Conservation (phyloP, 2,329 filamentous ascomycete genomes). For the Scytalidium sp. region DNA sequence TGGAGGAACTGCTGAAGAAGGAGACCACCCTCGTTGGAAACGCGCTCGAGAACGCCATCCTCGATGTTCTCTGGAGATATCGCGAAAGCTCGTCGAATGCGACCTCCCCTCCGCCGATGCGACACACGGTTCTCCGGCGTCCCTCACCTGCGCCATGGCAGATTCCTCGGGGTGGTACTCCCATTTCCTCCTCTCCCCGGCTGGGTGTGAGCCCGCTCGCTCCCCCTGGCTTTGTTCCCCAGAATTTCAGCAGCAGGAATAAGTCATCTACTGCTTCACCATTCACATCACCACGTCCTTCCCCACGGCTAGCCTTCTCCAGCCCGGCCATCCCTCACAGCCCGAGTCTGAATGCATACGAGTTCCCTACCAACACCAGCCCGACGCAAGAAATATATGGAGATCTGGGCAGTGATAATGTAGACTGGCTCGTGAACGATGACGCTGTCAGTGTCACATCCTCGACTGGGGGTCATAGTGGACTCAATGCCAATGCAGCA, state of each 20-base stretch:
- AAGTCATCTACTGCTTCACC: slow-evolving; percentile 82
- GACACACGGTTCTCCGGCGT: slow-evolving; percentile 85
- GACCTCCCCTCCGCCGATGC: slow-evolving; percentile 78
- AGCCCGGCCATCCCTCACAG: slow-evolving; percentile 91
- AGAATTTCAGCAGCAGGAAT: slow-evolving; percentile 69
- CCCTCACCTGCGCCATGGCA: slow-evolving; percentile 95
- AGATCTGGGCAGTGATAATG: slow-evolving; percentile 88
- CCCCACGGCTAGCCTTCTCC: slow-evolving; percentile 84
- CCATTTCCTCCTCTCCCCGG: slow-evolving; percentile 77
- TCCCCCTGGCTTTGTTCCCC: slow-evolving; percentile 78
- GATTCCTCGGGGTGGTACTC: slow-evolving; percentile 67
- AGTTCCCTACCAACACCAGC: slow-evolving; percentile 80
- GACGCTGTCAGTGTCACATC: slow-evolving; percentile 79
- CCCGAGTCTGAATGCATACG: slow-evolving; percentile 90
- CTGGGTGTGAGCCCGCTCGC: slow-evolving; percentile 79
- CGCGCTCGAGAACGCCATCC: slow-evolving; percentile 81
- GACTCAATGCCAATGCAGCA: slow-evolving; percentile 74
- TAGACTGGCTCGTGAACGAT: slow-evolving; percentile 92
- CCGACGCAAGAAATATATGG: slow-evolving; percentile 84
- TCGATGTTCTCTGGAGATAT: slow-evolving; percentile 88
- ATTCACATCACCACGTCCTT: slow-evolving; percentile 90
- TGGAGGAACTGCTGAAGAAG: slow-evolving; percentile 80
- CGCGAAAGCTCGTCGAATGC: slow-evolving; percentile 62
- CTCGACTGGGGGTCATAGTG: slow-evolving; percentile 62
- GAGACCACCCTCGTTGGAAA: slow-evolving; percentile 73